Percentiles rank a stretch among this genome's conserved stretches.
These are phyloP conservation scores for Dioscorea cayenensis DNA, from an alignment of 116 monocot genomes.

Conservation along the genomic window DNA sequence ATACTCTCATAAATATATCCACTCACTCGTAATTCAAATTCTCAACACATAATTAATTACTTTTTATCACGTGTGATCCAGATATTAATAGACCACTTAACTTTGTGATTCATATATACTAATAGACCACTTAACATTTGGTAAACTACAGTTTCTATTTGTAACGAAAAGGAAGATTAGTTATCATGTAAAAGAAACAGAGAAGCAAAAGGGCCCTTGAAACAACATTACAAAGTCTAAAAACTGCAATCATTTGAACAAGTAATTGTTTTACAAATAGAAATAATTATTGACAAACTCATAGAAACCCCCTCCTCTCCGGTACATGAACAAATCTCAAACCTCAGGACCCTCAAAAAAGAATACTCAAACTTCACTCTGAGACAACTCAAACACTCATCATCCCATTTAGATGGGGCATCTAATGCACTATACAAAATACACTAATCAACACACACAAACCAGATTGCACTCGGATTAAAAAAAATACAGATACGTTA, in stretches of 20 bases:
- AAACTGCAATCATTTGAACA: not conserved
- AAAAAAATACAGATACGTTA: slow-evolving; percentile 3
- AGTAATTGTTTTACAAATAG: not conserved
- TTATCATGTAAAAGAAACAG: too few relatives aligned
- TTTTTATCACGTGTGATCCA: too few relatives aligned
- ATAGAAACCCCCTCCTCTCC: not conserved
- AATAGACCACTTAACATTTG: too few relatives aligned
- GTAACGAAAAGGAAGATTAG: too few relatives aligned
- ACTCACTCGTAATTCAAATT: too few relatives aligned
- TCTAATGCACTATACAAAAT: slow-evolving; percentile 27
- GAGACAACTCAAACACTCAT: not conserved
- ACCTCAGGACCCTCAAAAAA: not conserved
- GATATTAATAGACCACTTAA: too few relatives aligned
- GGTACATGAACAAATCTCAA: not conserved
- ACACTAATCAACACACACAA: slow-evolving; percentile 15
- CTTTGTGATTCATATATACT: too few relatives aligned
- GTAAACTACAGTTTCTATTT: too few relatives aligned
- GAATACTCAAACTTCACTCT: not conserved
- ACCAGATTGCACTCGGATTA: not conserved
- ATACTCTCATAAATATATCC: too few relatives aligned
- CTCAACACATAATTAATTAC: too few relatives aligned
- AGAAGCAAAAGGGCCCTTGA: too few relatives aligned
- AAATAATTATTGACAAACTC: not conserved
- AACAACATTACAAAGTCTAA: too few relatives aligned
- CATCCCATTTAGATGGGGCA: not conserved